Percentiles rank a stretch among this genome's conserved stretches.
phyloP scores from a whole-genome alignment of 768 basidiomycete species.

The Podaxis mareebaensis region DNA sequence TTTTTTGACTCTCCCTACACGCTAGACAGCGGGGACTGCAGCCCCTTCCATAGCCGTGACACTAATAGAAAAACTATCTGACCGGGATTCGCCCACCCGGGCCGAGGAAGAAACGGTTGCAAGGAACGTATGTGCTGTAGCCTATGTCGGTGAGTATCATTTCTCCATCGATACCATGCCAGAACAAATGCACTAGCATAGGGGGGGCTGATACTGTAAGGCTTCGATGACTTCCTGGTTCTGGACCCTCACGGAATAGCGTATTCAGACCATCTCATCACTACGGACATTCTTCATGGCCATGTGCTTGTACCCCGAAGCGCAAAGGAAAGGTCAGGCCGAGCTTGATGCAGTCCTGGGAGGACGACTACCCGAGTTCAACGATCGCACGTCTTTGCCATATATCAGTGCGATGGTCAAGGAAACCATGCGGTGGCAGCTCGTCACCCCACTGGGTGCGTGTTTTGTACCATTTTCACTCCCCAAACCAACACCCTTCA shows the following conservation, averaged over 20 bases:
- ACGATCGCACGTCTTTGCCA: conserved; percentile 32
- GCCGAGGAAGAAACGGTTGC: conserved; percentile 15
- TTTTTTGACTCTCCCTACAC: not conserved
- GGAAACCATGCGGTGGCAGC: conserved; percentile 29
- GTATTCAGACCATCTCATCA: conserved; percentile 29
- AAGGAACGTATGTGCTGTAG: conserved; percentile 4
- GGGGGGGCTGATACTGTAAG: conserved; percentile 20
- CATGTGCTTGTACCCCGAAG: conserved; percentile 38
- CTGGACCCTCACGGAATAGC: not conserved
- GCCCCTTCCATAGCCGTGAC: conserved; percentile 9
- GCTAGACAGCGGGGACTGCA: not conserved
- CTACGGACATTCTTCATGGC: conserved; percentile 37
- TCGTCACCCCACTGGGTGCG: conserved; percentile 18
- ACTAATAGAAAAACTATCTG: conserved; percentile 12
- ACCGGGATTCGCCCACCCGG: not conserved
- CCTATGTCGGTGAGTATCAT: conserved; percentile 3
- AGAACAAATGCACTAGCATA: not conserved
- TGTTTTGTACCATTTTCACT: not conserved
- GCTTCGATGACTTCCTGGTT: not conserved
- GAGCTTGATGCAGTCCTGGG: conserved; percentile 43
- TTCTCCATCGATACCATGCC: not conserved
- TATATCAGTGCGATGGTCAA: conserved; percentile 37
- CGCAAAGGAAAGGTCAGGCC: conserved; percentile 36
- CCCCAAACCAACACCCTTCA: not conserved
- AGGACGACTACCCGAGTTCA: conserved; percentile 35